Conservation (phyloP, 192 early-diverging fungal species). For the Thamnidium elegans region DNA sequence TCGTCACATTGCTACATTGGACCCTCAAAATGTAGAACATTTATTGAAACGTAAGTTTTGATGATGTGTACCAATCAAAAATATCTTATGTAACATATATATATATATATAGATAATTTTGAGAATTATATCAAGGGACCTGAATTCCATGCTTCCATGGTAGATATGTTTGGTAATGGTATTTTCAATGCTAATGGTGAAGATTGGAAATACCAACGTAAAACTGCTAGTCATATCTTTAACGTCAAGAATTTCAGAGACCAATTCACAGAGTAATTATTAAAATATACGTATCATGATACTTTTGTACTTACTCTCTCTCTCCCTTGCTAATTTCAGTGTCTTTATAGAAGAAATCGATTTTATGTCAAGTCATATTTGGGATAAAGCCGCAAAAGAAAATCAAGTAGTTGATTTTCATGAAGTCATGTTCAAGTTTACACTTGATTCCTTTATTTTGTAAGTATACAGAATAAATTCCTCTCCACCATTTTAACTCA, state of each 20-base stretch:
- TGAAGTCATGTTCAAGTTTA: slow-evolving; percentile 47
- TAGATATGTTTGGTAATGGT: slow-evolving; percentile 61
- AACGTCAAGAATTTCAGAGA: slow-evolving; percentile 42
- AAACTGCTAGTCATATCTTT: slow-evolving; percentile 41
- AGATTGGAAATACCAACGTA: slow-evolving; percentile 59
- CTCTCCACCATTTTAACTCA: not conserved
- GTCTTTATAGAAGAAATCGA: slow-evolving; percentile 36
- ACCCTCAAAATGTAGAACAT: slow-evolving; percentile 39
- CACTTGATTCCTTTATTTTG: slow-evolving; percentile 50
- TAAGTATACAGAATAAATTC: slow-evolving; percentile 11
- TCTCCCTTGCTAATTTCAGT: slow-evolving; percentile 26
- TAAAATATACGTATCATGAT: not conserved
- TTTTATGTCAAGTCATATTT: slow-evolving; percentile 29
- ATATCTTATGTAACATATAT: too few species aligned
- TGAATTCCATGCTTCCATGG: slow-evolving; percentile 44
- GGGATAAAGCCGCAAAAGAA: slow-evolving; percentile 30
- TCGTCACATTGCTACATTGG: slow-evolving; percentile 30
- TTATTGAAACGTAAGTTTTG: slow-evolving; percentile 36
- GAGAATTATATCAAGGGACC: slow-evolving; percentile 45
- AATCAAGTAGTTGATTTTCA: slow-evolving; percentile 42
- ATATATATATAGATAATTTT: slow-evolving; percentile 27
- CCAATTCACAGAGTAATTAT: slow-evolving; percentile 37
- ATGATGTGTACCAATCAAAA: not conserved
- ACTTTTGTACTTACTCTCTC: not conserved
- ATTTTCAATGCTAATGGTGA: slow-evolving; percentile 76